A percentile compares a stretch with the other conserved stretches of the same genome.
Conservation (phyloP, 2,329 filamentous ascomycete genomes). For the Pestalotiopsis fici region DNA sequence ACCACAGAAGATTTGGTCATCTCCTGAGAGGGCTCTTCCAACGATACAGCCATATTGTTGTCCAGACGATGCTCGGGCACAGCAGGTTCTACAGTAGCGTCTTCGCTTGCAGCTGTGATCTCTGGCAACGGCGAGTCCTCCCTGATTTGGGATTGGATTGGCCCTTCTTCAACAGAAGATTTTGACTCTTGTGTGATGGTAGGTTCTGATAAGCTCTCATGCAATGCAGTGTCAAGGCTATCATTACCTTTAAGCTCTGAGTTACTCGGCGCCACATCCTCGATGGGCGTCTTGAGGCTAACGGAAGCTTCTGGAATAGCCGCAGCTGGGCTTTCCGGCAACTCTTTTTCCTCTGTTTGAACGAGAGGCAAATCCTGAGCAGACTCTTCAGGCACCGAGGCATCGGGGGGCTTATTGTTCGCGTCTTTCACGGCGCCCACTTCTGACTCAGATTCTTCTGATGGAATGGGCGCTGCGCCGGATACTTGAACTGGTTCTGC, state of each 20-base stretch:
- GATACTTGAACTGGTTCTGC: neutral
- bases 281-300: neutral
- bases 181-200: neutral
- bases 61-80: neutral
- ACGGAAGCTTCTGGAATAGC: neutral
- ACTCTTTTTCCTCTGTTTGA: neutral
- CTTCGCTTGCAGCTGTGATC: neutral
- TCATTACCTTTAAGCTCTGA: neutral
- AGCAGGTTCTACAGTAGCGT: neutral
- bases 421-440: neutral
- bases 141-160: neutral
- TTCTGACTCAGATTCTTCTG: neutral
- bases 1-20: neutral
- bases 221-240: neutral
- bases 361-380: neutral
- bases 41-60: neutral
- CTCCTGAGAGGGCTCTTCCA: neutral
- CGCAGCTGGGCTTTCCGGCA: neutral
- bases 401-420: neutral
- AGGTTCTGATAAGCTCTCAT: neutral
- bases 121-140: neutral
- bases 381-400: neutral
- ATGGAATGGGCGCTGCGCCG: neutral
- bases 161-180: neutral
- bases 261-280: neutral